Evolutionary conservation across 148 eudicot species (phyloP).

Genomic region (Fagopyrum esculentum): DNA sequence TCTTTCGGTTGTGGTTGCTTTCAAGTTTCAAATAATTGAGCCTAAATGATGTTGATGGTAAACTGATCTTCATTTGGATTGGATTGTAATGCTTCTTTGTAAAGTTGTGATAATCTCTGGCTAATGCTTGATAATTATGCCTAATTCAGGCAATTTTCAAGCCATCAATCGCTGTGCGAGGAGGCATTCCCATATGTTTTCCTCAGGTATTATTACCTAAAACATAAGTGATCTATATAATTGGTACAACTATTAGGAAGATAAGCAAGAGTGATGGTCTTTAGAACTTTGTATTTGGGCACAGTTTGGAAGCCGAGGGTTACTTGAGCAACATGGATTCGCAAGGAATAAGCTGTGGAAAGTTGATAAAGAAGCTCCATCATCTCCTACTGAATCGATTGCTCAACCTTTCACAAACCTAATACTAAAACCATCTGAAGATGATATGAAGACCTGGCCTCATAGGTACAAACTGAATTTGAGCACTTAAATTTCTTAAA

Average conservation of each 20-base stretch:
- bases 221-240: not conserved
- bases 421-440: constrained; percentile 52
- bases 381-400: constrained; percentile 26
- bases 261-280: not conserved
- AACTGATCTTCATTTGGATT: not conserved
- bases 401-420: constrained; percentile 33
- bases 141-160: constrained; percentile 49
- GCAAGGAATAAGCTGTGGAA: constrained; percentile 56
- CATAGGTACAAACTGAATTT: constrained; percentile 32
- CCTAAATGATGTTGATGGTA: not conserved
- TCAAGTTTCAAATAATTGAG: not conserved
- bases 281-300: not conserved
- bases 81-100: not conserved
- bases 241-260: not conserved
- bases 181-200: constrained; percentile 90
- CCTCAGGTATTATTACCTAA: constrained; percentile 55
- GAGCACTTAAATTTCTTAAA: not conserved
- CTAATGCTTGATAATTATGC: not conserved
- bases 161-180: constrained; percentile 65
- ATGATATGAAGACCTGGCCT: constrained; percentile 58
- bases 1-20: not conserved
- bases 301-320: constrained; percentile 57
- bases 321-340: constrained; percentile 63
- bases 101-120: not conserved
- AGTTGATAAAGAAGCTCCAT: constrained; percentile 42